These are phyloP conservation scores for Apiotrichum veenhuisii DNA, from an alignment of 1,284 basidiomycete genomes.

Conservation along the genomic window DNA sequence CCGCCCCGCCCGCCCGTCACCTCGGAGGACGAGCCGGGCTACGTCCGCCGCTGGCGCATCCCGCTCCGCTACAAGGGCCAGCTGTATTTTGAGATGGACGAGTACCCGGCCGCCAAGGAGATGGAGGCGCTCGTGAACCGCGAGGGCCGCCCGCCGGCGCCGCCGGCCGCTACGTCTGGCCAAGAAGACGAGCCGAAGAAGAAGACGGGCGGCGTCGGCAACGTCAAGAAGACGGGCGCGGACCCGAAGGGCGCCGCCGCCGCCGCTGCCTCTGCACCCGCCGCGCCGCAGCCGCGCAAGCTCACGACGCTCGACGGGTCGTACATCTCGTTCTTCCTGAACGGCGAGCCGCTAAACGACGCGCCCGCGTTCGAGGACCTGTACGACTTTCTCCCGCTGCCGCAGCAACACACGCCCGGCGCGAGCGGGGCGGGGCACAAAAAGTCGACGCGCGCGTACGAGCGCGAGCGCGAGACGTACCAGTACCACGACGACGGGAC, in stretches of 20 bases:
- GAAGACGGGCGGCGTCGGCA: slow-evolving; percentile 31
- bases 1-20: slow-evolving; percentile 57
- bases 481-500: slow-evolving; percentile 78
- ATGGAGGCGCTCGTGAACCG: slow-evolving; percentile 81
- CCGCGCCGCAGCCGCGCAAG: slow-evolving; percentile 15
- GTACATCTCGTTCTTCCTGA: slow-evolving; percentile 83
- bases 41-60: slow-evolving; percentile 77
- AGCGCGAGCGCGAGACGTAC: slow-evolving; percentile 40
- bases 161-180: slow-evolving; percentile 12
- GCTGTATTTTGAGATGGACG: slow-evolving; percentile 90
- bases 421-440: slow-evolving; percentile 37
- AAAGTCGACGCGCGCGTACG: slow-evolving; percentile 19
- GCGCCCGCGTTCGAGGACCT: slow-evolving; percentile 72
- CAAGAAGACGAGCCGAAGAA: slow-evolving; percentile 27
- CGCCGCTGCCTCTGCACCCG: neutral
- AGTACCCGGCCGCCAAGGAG: slow-evolving; percentile 87
- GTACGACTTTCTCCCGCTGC: slow-evolving; percentile 87
- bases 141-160: slow-evolving; percentile 47
- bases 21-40: slow-evolving; percentile 65
- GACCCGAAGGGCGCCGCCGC: neutral
- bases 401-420: slow-evolving; percentile 42
- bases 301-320: slow-evolving; percentile 70
- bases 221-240: slow-evolving; percentile 39
- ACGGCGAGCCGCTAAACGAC: slow-evolving; percentile 77
- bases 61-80: slow-evolving; percentile 95